Conservation (phyloP, 176 grass and related monocot species). For the Hordeum marinum region DNA sequence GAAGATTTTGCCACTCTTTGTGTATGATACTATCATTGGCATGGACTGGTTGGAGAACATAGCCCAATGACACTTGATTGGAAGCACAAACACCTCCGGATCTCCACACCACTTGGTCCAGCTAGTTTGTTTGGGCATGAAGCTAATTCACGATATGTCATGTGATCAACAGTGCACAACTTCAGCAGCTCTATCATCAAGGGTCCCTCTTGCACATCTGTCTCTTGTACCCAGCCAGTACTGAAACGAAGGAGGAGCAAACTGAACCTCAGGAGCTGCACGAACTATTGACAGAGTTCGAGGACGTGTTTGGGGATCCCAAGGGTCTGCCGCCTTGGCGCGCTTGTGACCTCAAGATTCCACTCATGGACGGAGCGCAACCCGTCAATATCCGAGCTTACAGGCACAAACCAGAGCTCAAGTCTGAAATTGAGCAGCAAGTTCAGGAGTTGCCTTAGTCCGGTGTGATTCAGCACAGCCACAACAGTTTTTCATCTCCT, state of each 20-base stretch:
- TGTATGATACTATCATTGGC: too few relatives aligned
- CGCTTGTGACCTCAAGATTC: not conserved
- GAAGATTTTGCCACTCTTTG: too few relatives aligned
- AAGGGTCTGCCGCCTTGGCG: too few relatives aligned
- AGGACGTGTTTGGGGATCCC: too few relatives aligned
- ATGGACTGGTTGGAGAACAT: too few relatives aligned
- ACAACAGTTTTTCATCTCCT: not conserved
- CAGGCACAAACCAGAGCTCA: not conserved
- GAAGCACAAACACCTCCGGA: fast-evolving
- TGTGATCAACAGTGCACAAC: too few relatives aligned
- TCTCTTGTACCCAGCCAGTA: fast-evolving
- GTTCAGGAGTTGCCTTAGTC: not conserved
- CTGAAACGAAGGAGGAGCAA: fast-evolving
- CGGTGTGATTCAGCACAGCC: not conserved
- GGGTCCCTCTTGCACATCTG: too few relatives aligned
- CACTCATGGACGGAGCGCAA: not conserved
- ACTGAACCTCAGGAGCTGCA: too few relatives aligned
- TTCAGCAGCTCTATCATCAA: too few relatives aligned
- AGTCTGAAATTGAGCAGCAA: not conserved
- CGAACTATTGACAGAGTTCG: fast-evolving
- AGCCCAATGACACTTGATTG: too few relatives aligned
- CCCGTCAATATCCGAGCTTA: not conserved
- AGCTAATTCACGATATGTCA: too few relatives aligned
- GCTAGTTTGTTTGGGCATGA: too few relatives aligned
- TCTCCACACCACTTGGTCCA: fast-evolving